These are phyloP conservation scores for Cyberlindnera suaveolens DNA, from an alignment of 805 yeast genomes.

Conservation along the genomic window DNA sequence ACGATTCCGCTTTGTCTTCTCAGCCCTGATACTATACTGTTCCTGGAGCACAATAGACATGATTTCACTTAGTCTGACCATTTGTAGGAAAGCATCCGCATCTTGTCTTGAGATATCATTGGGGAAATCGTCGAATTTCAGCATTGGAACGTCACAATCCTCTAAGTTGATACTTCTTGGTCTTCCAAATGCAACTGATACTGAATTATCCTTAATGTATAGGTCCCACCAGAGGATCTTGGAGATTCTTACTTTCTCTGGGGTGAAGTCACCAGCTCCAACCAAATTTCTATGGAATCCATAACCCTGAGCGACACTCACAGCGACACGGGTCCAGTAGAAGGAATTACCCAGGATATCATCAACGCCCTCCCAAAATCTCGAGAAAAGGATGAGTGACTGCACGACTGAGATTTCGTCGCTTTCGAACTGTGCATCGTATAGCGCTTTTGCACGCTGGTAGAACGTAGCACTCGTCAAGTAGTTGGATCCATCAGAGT, in stretches of 20 bases:
- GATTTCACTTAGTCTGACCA: slow-evolving; percentile 62
- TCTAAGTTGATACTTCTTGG: slow-evolving; percentile 63
- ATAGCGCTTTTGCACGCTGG: slow-evolving; percentile 68
- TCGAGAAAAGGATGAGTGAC: slow-evolving; percentile 53
- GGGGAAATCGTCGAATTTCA: slow-evolving; percentile 57
- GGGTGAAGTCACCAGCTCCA: slow-evolving; percentile 28
- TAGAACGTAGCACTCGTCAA: slow-evolving; percentile 54
- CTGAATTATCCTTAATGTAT: slow-evolving; percentile 62
- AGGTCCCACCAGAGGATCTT: slow-evolving; percentile 75
- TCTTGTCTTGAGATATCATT: slow-evolving; percentile 46
- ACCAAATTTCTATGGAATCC: slow-evolving; percentile 59
- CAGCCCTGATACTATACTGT: slow-evolving; percentile 67
- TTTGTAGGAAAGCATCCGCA: slow-evolving; percentile 53
- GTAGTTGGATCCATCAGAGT: slow-evolving; percentile 38
- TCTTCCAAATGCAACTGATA: slow-evolving; percentile 69
- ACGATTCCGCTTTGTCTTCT: slow-evolving; percentile 39
- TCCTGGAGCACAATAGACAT: slow-evolving; percentile 63
- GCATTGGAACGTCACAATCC: slow-evolving; percentile 74
- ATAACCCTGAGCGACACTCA: slow-evolving; percentile 65
- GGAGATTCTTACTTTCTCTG: slow-evolving; percentile 43
- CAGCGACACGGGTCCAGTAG: slow-evolving; percentile 66
- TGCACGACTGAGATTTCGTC: slow-evolving; percentile 60
- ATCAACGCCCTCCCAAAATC: slow-evolving; percentile 72
- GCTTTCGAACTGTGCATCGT: slow-evolving; percentile 61
- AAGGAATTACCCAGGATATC: slow-evolving; percentile 59